Evolutionary conservation across 805 yeast genomes (phyloP), one percentile per base, ranked within the genome.

Genomic region (Saccharomycopsis sp.): DNA sequence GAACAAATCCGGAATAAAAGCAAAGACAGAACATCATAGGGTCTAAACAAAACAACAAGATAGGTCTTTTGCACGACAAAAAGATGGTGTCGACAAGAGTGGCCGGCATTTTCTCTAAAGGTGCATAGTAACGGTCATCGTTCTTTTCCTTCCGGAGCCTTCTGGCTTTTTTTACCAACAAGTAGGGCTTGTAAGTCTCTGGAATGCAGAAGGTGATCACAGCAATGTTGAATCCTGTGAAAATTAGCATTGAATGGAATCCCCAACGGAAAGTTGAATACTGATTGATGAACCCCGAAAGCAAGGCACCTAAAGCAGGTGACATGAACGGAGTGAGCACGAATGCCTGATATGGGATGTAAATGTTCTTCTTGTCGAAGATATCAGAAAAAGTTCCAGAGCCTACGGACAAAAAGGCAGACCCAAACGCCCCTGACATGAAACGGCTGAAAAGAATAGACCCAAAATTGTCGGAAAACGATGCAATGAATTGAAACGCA

Each of bases 1-100:
- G 84, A 3, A 77, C 75, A 65, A 82, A 80, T 1, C 89, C 89
- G 80, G 83, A 76, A 67, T 79, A 83, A 4, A 79, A 67, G 3
- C 89, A 87, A 37, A 85, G 71, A 0, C 85, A 83, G 24, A 81
- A 70, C 46, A 84, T 82, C 78, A 85, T 82, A 1, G 89, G 89
- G 64, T 84, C 70, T 71, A 76, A 70, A 68, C 71, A 29, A 61
- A 61, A 24, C 65, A 57, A 52, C 68, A 73, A 1, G 21, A 83
- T 53, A 2, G 90, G 90, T 54, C 89, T 74, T 34, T 79, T 70
- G 55, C 83, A 71, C 21, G 79, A 77, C 24, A 70, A 51, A 48
- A 65, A 65, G 63, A 79, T 73, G 55, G 73, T 74, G 14, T 73
- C 75, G 51, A 60, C 53, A 3, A 68, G 61, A 23, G 79, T 71